Percentiles rank a stretch among this genome's conserved stretches.
Evolutionary conservation across 192 early-diverging fungal species (phyloP).

Genomic region (Dissophora ornata): DNA sequence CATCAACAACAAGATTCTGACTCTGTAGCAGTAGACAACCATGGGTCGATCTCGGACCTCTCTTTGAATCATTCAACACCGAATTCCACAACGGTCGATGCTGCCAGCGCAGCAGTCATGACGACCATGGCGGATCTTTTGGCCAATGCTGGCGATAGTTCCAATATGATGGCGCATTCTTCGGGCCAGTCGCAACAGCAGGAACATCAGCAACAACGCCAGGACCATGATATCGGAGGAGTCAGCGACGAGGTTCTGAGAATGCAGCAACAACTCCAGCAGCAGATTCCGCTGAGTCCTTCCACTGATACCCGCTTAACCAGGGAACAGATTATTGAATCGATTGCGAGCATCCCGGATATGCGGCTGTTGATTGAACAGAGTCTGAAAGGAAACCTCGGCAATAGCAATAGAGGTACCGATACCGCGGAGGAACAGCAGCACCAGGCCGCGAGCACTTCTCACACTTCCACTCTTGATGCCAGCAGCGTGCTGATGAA

Average conservation of each 20-base stretch:
- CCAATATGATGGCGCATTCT: background rate
- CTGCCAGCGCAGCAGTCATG: conserved; percentile 5
- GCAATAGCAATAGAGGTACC: background rate
- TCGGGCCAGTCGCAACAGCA: background rate
- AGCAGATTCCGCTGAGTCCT: conserved; percentile 32
- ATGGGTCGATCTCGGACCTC: background rate
- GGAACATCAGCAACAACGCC: background rate
- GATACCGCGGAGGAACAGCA: background rate
- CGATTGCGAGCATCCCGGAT: conserved; percentile 28
- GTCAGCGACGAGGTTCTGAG: conserved; percentile 29
- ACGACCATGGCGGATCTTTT: conserved; percentile 42
- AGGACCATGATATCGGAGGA: background rate
- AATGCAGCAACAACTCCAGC: conserved; percentile 43
- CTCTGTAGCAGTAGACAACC: background rate
- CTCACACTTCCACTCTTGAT: background rate
- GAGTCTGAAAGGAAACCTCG: conserved; percentile 20
- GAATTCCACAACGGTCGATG: background rate
- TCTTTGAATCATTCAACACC: background rate
- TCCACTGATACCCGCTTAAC: conserved; percentile 15
- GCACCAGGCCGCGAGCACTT: background rate
- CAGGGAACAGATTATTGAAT: conserved; percentile 38
- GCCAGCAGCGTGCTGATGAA: conserved; percentile 27
- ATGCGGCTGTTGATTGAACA: conserved; percentile 42
- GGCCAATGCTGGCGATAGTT: conserved; percentile 17
- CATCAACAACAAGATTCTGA: background rate